Base-by-base conservation (phyloP, 1,284 basidiomycete genomes). In the Trichosporon coremiiforme region DNA sequence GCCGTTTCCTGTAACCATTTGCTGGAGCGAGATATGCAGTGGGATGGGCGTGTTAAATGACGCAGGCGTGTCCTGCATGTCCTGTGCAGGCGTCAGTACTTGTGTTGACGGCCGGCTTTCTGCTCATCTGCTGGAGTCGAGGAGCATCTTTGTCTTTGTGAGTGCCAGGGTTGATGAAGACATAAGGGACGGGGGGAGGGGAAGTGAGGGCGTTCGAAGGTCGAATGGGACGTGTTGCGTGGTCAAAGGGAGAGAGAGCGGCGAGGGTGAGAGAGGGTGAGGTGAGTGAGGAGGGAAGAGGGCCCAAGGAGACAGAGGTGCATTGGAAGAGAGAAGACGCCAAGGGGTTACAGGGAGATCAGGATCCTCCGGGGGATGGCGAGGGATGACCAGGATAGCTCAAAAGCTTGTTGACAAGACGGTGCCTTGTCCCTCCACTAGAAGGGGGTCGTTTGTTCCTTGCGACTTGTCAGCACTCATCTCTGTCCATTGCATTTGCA, bases 381-480 rank as follows among this genome's bases (percentile, higher is more conserved):
- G 57, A 31, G 15, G 57, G 57, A 60, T 55, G 31, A 31, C 12
- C 57, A 60, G 57, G 57, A 60, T 60, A 60, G 57, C 57, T 60
- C 57, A 31, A 60, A 60, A 60, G 57, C 57, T 60, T 60, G 57
- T 60, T 60, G 57, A n/a, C 57, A 33, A 12, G 31, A n/a, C 29
- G 2, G 57, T 60, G 57, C 57, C 57, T 60, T 9, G 31, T 31
- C 57, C 57, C 57, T 60, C 57, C 57, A n/a, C 29, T 33, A 33
- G 17, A 31, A 35, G 57, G 57, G 57, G 57, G 4, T n/a, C 29
- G 57, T 31, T 33, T 33, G 57, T 60, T 57, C 57, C 57, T 60
- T 53, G 20, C 47, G 47, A n/a, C 47, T 15, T n/a, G 15, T 10
- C n/a, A 9, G n/a, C 41, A 31, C 53, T 33, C 31, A 31, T 60